Conservation (phyloP, 2,329 filamentous ascomycete genomes). For the Juglanconis juglandina region DNA sequence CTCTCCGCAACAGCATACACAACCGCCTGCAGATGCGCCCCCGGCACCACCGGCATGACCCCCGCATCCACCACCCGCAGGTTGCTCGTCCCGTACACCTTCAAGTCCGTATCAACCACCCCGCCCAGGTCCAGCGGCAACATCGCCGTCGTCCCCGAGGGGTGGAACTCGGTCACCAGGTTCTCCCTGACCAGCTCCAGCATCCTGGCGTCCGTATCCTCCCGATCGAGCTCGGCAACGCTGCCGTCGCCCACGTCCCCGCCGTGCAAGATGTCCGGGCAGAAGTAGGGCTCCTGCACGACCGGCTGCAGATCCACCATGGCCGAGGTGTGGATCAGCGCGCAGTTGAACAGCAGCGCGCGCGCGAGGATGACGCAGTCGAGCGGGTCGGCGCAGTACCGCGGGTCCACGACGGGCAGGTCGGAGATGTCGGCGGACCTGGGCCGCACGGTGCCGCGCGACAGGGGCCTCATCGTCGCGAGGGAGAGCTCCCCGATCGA, state of each 20-base stretch:
- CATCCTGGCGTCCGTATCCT: conserved; percentile 35
- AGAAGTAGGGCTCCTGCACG: conserved; percentile 36
- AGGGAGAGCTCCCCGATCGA: conserved; percentile 23
- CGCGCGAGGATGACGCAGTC: conserved; percentile 46
- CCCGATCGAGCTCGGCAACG: conserved; percentile 27
- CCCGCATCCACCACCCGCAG: conserved; percentile 46
- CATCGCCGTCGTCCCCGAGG: conserved; percentile 20
- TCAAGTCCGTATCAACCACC: conserved; percentile 40
- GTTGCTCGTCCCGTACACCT: conserved; percentile 44
- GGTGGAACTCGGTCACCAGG: conserved; percentile 25
- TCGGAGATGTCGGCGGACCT: conserved; percentile 43
- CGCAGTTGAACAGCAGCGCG: conserved; percentile 41
- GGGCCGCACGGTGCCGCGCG: conserved; percentile 47
- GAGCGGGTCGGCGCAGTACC: conserved; percentile 43
- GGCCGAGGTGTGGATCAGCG: conserved; percentile 24
- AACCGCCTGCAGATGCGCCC: conserved; percentile 44
- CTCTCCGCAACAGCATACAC: conserved; percentile 53
- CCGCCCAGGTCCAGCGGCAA: conserved; percentile 28
- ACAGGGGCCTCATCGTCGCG: conserved; percentile 23
- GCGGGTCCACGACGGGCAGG: conserved; percentile 49
- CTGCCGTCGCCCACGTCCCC: neutral
- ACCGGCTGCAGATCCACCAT: conserved; percentile 21
- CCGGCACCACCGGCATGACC: conserved; percentile 44
- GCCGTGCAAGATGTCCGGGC: neutral
- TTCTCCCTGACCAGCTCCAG: conserved; percentile 31